Evolutionary conservation across 1,284 basidiomycete species (phyloP).

Genomic region (Cryptococcus deneoformans): DNA sequence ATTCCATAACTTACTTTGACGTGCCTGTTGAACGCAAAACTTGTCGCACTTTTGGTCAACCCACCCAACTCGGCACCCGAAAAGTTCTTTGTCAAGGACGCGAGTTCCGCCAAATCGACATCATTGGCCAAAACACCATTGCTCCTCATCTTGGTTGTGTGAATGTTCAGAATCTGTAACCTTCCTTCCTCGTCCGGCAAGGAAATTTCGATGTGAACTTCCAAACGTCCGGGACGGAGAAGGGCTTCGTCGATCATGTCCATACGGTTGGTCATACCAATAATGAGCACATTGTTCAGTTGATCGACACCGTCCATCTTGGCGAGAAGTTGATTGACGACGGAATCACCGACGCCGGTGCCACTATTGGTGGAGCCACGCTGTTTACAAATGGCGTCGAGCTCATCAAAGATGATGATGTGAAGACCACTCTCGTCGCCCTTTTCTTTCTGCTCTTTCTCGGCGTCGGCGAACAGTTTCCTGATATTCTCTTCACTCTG

Average conservation of each 20-base stretch:
- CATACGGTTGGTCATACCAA: slow-evolving; percentile 98
- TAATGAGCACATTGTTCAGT: slow-evolving; percentile 98
- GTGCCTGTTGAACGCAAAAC: slow-evolving; percentile 96
- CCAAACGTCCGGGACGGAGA: slow-evolving; percentile 94
- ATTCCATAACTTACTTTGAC: slow-evolving; percentile 63
- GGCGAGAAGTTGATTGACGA: slow-evolving; percentile 97
- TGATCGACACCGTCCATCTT: slow-evolving; percentile 99
- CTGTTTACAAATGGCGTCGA: slow-evolving; percentile 99
- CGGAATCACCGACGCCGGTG: slow-evolving; percentile 98
- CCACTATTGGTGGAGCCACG: slow-evolving; percentile 81
- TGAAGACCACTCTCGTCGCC: slow-evolving; percentile 98
- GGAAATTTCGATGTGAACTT: slow-evolving; percentile 99
- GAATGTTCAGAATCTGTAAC: slow-evolving; percentile 91
- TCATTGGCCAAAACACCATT: slow-evolving; percentile 89
- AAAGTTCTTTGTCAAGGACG: slow-evolving; percentile 91
- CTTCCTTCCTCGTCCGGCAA: slow-evolving; percentile 93
- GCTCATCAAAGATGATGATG: slow-evolving; percentile 99
- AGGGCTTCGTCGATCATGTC: slow-evolving; percentile 99
- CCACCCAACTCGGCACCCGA: slow-evolving; percentile 96
- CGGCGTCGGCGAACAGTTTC: slow-evolving; percentile 96
- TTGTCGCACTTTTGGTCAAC: slow-evolving; percentile 95
- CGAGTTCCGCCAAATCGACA: slow-evolving; percentile 82
- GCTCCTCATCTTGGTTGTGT: slow-evolving; percentile 89
- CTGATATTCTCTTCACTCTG: slow-evolving; percentile 98
- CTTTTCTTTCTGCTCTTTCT: slow-evolving; percentile 99